phyloP scores from a whole-genome alignment of 768 basidiomycete species.

The Boletus rex-veris region DNA sequence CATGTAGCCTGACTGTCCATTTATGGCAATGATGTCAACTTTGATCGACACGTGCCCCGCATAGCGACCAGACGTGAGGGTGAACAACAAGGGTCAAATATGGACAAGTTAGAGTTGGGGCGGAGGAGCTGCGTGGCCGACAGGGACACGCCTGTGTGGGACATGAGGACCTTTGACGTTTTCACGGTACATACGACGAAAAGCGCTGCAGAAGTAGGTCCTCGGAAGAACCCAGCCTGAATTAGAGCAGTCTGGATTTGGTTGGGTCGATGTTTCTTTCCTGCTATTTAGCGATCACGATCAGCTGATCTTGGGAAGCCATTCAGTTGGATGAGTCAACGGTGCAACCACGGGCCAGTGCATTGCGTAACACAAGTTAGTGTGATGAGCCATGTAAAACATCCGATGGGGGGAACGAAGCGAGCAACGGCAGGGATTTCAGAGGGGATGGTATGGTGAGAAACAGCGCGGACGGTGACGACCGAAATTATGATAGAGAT shows the following conservation, averaged over 20 bases:
- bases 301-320: slow-evolving; percentile 8
- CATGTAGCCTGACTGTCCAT: neutral
- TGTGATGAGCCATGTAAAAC: neutral
- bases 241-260: neutral
- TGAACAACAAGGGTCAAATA: slow-evolving; percentile 1
- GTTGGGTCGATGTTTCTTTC: neutral
- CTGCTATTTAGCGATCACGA: neutral
- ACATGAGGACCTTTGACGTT: neutral
- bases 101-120: neutral
- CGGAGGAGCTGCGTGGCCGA: neutral
- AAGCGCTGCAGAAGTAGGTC: neutral
- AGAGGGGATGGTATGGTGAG: neutral
- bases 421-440: no score
- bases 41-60: slow-evolving; percentile 11
- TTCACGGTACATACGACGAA: no score
- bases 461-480: neutral
- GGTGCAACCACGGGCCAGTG: no score
- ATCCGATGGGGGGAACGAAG: no score
- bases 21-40: neutral
- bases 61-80: slow-evolving; percentile 3
- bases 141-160: slow-evolving; percentile 10
- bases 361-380: no score
- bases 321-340: neutral
- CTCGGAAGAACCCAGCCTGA: slow-evolving; percentile 2
- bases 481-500: neutral